phyloP scores from a whole-genome alignment of 352 stramenopile genomes.

The Pythium periplocum region DNA sequence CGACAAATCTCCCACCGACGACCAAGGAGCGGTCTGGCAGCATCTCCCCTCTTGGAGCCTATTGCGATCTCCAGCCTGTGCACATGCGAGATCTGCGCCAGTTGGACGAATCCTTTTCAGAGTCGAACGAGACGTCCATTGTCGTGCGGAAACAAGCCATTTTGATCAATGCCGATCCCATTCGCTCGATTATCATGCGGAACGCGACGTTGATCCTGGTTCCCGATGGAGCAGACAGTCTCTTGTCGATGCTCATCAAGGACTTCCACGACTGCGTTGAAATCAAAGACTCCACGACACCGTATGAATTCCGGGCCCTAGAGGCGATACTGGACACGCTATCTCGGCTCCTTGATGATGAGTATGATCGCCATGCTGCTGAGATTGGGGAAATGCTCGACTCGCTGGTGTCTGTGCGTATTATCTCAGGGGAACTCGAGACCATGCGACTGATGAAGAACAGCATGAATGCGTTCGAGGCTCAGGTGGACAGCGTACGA shows the following conservation, averaged over 20 bases:
- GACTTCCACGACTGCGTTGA: slow-evolving; percentile 31
- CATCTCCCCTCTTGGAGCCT: not conserved
- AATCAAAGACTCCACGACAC: slow-evolving; percentile 8
- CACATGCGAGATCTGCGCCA: slow-evolving; percentile 42
- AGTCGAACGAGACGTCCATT: slow-evolving; percentile 28
- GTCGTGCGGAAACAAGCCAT: slow-evolving; percentile 37
- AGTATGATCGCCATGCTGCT: slow-evolving; percentile 19
- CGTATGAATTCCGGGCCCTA: slow-evolving; percentile 30
- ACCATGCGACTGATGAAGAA: slow-evolving; percentile 34
- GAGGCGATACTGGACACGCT: slow-evolving; percentile 22
- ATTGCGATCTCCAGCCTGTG: slow-evolving; percentile 32
- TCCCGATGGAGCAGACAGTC: slow-evolving; percentile 34
- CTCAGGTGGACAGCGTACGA: slow-evolving; percentile 29
- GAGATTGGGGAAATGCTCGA: slow-evolving; percentile 20
- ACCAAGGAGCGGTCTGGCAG: not conserved
- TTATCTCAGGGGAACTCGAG: slow-evolving; percentile 29
- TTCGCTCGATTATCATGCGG: slow-evolving; percentile 41
- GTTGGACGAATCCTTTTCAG: slow-evolving; percentile 29
- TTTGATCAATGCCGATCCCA: slow-evolving; percentile 42
- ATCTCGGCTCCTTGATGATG: slow-evolving; percentile 16
- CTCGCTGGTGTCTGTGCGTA: slow-evolving; percentile 18
- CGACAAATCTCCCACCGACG: not conserved
- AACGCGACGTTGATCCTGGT: slow-evolving; percentile 36
- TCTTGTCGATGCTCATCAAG: slow-evolving; percentile 34
- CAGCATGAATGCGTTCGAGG: slow-evolving; percentile 25